Percentiles rank a stretch among this genome's conserved stretches.
These are phyloP conservation scores for Ascobolus immersus DNA, from an alignment of 495 filamentous ascomycete species.

Conservation along the genomic window DNA sequence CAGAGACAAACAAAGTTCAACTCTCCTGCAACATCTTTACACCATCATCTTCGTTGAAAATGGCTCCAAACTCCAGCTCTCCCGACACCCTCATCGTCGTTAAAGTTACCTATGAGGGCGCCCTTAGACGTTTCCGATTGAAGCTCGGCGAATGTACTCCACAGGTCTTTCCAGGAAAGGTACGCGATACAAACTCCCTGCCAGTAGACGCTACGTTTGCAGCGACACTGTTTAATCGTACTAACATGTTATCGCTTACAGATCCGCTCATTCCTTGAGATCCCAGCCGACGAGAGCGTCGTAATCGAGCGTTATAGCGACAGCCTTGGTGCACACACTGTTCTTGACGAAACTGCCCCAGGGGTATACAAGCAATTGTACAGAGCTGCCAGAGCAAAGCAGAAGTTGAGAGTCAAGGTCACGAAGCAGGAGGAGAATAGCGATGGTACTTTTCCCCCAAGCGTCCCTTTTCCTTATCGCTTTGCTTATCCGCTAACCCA, in stretches of 20 bases:
- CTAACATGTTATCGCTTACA: constrained; percentile 16
- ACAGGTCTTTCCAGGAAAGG: constrained; percentile 56
- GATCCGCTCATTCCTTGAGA: constrained; percentile 48
- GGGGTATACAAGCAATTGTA: constrained; percentile 90
- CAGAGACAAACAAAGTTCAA: neutral
- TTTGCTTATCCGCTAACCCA: too few species aligned
- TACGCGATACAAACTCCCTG: constrained; percentile 24
- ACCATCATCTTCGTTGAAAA: neutral
- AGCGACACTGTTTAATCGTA: neutral
- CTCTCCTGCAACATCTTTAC: neutral
- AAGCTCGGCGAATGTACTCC: constrained; percentile 63
- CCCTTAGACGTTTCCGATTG: constrained; percentile 64
- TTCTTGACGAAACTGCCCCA: constrained; percentile 48
- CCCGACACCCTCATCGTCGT: constrained; percentile 59
- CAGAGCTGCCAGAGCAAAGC: constrained; percentile 91
- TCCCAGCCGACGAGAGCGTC: constrained; percentile 40
- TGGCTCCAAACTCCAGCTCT: constrained; percentile 19
- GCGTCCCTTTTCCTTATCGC: too few species aligned
- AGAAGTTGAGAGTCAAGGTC: constrained; percentile 77
- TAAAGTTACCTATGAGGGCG: constrained; percentile 53
- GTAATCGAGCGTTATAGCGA: constrained; percentile 90
- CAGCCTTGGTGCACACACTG: constrained; percentile 56
- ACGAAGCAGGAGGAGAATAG: constrained; percentile 20
- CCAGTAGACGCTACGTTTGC: neutral
- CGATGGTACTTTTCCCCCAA: too few species aligned